Evolutionary conservation across 306 rosid genomes (phyloP).

Genomic region (Acacia melanoxylon): DNA sequence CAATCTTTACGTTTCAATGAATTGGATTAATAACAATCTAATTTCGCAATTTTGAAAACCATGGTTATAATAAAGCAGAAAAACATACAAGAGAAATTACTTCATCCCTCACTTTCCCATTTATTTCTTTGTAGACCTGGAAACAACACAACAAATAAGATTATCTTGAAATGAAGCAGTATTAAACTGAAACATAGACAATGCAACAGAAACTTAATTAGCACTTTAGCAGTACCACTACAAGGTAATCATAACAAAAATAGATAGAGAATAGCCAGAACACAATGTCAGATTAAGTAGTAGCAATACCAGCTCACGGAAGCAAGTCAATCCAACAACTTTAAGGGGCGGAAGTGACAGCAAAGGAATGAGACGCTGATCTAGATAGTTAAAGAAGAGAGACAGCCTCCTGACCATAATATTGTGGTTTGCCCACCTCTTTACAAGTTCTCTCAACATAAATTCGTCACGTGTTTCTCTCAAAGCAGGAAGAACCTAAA

Average conservation of each 20-base stretch:
- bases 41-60: conserved; percentile 1
- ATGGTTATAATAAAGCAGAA: neutral
- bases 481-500: conserved; percentile 77
- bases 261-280: conserved; percentile 1
- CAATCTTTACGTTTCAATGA: conserved; percentile 51
- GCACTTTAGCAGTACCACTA: conserved; percentile 8
- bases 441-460: conserved; percentile 77
- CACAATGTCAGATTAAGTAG: conserved; percentile 1
- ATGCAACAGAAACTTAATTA: neutral
- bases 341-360: conserved; percentile 62
- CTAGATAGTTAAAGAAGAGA: conserved; percentile 66
- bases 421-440: conserved; percentile 77
- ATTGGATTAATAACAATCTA: conserved; percentile 20
- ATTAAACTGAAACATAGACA: conserved; percentile 4
- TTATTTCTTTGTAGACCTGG: conserved; percentile 79
- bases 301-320: conserved; percentile 62
- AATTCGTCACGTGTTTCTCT: conserved; percentile 79
- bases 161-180: conserved; percentile 8
- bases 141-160: conserved; percentile 10
- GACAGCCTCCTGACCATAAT: conserved; percentile 74
- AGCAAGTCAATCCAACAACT: conserved; percentile 74
- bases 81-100: conserved; percentile 71
- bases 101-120: conserved; percentile 79
- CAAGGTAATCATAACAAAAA: neutral
- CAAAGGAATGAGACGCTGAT: conserved; percentile 54